Conservation (phyloP, 371 early-diverging fungal genomes). For the Rhizopus arrhizus region DNA sequence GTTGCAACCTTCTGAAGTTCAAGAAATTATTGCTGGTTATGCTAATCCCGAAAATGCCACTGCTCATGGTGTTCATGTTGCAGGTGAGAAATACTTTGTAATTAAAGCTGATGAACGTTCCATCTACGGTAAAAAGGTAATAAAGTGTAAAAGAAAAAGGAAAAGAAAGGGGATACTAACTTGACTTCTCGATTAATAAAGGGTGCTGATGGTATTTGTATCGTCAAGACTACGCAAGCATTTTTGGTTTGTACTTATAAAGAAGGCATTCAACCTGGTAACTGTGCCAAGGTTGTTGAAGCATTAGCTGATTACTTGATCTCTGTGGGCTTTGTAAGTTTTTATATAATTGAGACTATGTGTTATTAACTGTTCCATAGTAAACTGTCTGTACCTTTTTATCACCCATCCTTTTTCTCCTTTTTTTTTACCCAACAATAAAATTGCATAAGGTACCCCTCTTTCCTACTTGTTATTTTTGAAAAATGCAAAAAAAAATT, state of each 20-base stretch:
- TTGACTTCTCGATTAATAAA: constrained; percentile 27
- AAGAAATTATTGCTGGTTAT: constrained; percentile 66
- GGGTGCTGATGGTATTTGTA: constrained; percentile 71
- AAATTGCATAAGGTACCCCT: no score
- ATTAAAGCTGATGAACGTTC: constrained; percentile 67
- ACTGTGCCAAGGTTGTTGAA: constrained; percentile 80
- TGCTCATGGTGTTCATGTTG: constrained; percentile 69
- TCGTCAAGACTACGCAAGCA: constrained; percentile 82
- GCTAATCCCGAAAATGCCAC: constrained; percentile 55
- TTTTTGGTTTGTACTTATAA: constrained; percentile 74
- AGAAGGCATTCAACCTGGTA: constrained; percentile 71
- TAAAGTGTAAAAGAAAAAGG: background rate
- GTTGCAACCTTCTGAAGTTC: constrained; percentile 62
- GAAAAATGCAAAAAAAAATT: no score
- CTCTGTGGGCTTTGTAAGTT: constrained; percentile 66
- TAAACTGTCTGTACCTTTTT: no score
- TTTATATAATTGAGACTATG: no score
- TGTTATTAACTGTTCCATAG: background rate
- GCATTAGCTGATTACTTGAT: constrained; percentile 83
- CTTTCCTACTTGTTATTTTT: no score
- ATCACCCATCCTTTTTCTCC: no score
- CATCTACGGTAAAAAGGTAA: constrained; percentile 84
- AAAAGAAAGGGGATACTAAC: no score
- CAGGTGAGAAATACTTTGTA: constrained; percentile 76
- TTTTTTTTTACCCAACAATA: no score